Evolutionary conservation across 192 early-diverging fungal species (phyloP).

Genomic region (Coemansia interrupta): DNA sequence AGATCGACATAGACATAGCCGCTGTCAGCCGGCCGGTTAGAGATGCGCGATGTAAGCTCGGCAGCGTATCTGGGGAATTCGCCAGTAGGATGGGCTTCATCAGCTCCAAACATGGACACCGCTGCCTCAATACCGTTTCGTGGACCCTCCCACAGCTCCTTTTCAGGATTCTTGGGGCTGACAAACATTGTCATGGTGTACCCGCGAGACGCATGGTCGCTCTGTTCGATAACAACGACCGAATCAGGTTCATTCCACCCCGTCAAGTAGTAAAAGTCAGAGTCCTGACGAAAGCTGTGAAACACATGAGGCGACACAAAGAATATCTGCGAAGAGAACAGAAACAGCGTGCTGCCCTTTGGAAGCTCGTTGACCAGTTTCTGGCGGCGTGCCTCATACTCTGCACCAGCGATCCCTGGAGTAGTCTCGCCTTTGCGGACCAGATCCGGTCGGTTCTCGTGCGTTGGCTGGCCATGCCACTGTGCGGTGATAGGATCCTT

Average conservation of each 20-base stretch:
- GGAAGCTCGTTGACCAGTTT: slow-evolving; percentile 61
- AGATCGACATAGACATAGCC: slow-evolving; percentile 27
- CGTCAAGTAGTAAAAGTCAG: slow-evolving; percentile 83
- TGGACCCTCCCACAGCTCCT: slow-evolving; percentile 92
- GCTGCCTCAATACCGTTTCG: slow-evolving; percentile 78
- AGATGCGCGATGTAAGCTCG: slow-evolving; percentile 15
- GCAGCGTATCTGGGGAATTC: slow-evolving; percentile 22
- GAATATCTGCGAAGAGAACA: slow-evolving; percentile 69
- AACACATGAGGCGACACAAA: slow-evolving; percentile 91
- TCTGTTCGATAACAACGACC: slow-evolving; percentile 64
- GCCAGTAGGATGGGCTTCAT: slow-evolving; percentile 54
- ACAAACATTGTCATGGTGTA: slow-evolving; percentile 88
- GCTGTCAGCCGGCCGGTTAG: slow-evolving; percentile 4
- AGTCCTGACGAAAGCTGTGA: slow-evolving; percentile 90
- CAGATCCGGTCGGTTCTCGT: slow-evolving; percentile 78
- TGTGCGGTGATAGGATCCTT: slow-evolving; percentile 42
- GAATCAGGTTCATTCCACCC: slow-evolving; percentile 93
- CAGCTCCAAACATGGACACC: slow-evolving; percentile 73
- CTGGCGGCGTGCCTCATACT: slow-evolving; percentile 74
- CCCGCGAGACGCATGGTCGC: slow-evolving; percentile 37
- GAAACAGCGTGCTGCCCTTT: slow-evolving; percentile 64
- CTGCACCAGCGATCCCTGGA: slow-evolving; percentile 68
- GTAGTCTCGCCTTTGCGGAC: slow-evolving; percentile 74
- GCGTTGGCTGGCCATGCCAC: slow-evolving; percentile 75
- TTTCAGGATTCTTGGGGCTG: slow-evolving; percentile 64